Percentiles rank a stretch among this genome's conserved stretches.
Conservation (phyloP, 2,329 filamentous ascomycete species). For the Annulohypoxylon truncatum region DNA sequence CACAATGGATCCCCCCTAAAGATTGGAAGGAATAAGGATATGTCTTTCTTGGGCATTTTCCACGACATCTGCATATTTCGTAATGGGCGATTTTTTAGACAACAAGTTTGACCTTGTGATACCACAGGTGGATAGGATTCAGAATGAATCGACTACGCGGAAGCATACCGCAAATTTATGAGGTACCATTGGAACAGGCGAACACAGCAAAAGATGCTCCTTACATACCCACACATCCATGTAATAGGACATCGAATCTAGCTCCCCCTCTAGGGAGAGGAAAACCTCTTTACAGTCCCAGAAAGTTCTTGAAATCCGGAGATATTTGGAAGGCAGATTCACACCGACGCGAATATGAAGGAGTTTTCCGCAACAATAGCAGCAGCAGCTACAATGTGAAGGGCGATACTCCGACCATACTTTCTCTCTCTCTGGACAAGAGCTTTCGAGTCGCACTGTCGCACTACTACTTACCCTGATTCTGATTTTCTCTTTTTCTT, state of each 20-base stretch:
- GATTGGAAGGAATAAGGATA: slow-evolving; percentile 32
- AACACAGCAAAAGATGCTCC: slow-evolving; percentile 31
- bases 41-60: slow-evolving; percentile 39
- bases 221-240: too few relatives aligned
- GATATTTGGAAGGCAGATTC: slow-evolving; percentile 28
- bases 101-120: slow-evolving; percentile 39
- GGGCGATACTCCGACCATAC: slow-evolving; percentile 14
- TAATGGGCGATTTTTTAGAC: slow-evolving; percentile 43
- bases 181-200: slow-evolving; percentile 36
- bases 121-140: slow-evolving; percentile 43
- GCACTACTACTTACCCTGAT: slow-evolving; percentile 30
- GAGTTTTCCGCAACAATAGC: too few relatives aligned
- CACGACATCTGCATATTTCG: slow-evolving; percentile 43
- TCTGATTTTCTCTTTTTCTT: slow-evolving; percentile 47
- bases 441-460: slow-evolving; percentile 29
- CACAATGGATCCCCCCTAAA: slow-evolving; percentile 1
- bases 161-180: slow-evolving; percentile 38
- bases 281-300: slow-evolving; percentile 35
- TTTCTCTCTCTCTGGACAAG: slow-evolving; percentile 38
- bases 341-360: slow-evolving; percentile 35
- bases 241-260: slow-evolving; percentile 38
- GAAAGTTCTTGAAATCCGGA: slow-evolving; percentile 28
- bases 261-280: slow-evolving; percentile 23
- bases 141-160: slow-evolving; percentile 40
- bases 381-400: slow-evolving; percentile 37